A percentile compares a stretch with the other conserved stretches of the same genome.
phyloP scores from a whole-genome alignment of 1,284 basidiomycete species.

The Tilletiopsis washingtonensis region DNA sequence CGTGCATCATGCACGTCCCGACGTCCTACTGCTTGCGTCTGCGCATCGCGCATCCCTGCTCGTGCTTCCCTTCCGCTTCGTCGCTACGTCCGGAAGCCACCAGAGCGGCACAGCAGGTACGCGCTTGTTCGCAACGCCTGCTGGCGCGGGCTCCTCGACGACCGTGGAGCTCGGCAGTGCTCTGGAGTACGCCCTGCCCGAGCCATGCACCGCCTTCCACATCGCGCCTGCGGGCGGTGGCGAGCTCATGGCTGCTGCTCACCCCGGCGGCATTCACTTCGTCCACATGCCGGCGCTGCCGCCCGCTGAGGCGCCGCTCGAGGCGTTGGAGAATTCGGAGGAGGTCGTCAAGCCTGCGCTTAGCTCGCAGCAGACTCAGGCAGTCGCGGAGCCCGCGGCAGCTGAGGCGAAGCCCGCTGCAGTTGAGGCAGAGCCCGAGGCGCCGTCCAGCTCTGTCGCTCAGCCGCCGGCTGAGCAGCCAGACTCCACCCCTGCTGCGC shows the following conservation, averaged over 20 bases:
- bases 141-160: no score
- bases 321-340: background rate
- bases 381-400: background rate
- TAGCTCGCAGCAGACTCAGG: no score
- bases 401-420: background rate
- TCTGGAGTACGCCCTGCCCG: constrained; percentile 3
- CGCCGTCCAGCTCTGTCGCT: no score
- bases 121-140: no score
- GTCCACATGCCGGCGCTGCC: background rate
- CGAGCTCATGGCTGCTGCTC: background rate
- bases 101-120: background rate
- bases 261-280: constrained; percentile 5
- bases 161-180: background rate
- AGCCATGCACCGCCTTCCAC: constrained; percentile 2
- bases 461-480: no score
- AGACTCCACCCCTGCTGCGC: no score
- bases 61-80: background rate
- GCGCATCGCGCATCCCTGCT: background rate
- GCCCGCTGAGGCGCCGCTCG: background rate
- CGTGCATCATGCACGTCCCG: background rate
- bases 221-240: background rate
- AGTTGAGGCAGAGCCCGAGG: no score
- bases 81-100: background rate
- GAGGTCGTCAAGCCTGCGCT: no score
- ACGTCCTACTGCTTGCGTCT: background rate